phyloP scores from a whole-genome alignment of 2,329 filamentous ascomycete genomes.

The Pseudogymnoascus sp. region DNA sequence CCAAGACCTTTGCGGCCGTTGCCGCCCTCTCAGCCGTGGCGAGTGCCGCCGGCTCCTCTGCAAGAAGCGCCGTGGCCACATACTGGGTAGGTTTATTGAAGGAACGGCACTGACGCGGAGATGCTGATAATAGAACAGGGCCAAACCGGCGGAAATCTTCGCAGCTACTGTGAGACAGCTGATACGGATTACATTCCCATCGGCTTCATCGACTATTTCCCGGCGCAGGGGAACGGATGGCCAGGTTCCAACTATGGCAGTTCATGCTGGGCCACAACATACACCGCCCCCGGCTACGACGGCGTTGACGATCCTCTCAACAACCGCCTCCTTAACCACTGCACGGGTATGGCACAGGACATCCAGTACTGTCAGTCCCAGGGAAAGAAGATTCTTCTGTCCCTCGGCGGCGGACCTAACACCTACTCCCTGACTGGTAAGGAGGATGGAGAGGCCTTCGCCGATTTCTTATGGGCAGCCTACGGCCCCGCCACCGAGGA shows the following conservation, averaged over 20 bases:
- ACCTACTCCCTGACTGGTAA: constrained; percentile 31
- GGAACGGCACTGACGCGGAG: neutral
- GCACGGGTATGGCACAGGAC: constrained; percentile 29
- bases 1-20: constrained; percentile 21
- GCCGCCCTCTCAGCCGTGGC: constrained; percentile 20
- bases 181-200: constrained; percentile 36
- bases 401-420: constrained; percentile 28
- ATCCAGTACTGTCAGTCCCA: constrained; percentile 33
- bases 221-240: constrained; percentile 34
- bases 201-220: constrained; percentile 35
- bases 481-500: constrained; percentile 31
- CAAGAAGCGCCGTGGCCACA: constrained; percentile 33
- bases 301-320: constrained; percentile 25
- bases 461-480: constrained; percentile 32
- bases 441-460: constrained; percentile 29
- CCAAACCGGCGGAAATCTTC: constrained; percentile 29
- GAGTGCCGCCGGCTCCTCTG: constrained; percentile 20
- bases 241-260: constrained; percentile 36
- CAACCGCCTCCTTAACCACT: constrained; percentile 29
- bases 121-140: constrained; percentile 29
- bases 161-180: constrained; percentile 32
- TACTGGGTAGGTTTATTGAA: constrained; percentile 32
- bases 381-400: constrained; percentile 35
- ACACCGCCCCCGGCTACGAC: constrained; percentile 28
- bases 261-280: constrained; percentile 29